These are phyloP conservation scores for Arachnopeziza araneosa DNA, from an alignment of 2,329 filamentous ascomycete genomes.

Conservation along the genomic window DNA sequence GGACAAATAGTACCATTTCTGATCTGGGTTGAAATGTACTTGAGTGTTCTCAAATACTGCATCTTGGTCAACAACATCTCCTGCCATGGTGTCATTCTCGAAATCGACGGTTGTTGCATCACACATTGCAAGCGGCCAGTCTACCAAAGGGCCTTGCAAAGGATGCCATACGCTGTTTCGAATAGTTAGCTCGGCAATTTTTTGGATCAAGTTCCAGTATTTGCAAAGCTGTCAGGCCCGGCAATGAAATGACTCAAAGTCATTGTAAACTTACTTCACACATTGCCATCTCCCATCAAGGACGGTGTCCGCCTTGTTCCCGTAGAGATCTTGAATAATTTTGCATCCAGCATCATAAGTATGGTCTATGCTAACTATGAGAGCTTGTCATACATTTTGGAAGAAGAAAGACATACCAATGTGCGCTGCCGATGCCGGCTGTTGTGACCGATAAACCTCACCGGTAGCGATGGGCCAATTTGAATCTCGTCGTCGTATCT, in stretches of 20 bases:
- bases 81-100: background rate
- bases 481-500: background rate
- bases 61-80: background rate
- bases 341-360: background rate
- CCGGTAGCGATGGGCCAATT: background rate
- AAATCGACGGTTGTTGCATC: background rate
- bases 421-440: background rate
- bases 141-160: background rate
- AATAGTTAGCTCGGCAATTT: too few species aligned
- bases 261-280: background rate
- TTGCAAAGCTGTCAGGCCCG: too few species aligned
- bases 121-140: constrained; percentile 1
- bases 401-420: background rate
- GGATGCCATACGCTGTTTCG: background rate
- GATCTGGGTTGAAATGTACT: background rate
- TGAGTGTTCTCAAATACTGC: background rate
- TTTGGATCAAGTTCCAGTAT: too few species aligned
- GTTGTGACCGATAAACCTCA: background rate
- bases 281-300: background rate
- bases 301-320: background rate
- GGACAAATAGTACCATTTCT: background rate
- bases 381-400: too few species aligned
- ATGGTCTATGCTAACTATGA: background rate
- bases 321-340: background rate
- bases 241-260: background rate